Conservation (phyloP, 768 basidiomycete species). For the Pleurotus tuber-regium region DNA sequence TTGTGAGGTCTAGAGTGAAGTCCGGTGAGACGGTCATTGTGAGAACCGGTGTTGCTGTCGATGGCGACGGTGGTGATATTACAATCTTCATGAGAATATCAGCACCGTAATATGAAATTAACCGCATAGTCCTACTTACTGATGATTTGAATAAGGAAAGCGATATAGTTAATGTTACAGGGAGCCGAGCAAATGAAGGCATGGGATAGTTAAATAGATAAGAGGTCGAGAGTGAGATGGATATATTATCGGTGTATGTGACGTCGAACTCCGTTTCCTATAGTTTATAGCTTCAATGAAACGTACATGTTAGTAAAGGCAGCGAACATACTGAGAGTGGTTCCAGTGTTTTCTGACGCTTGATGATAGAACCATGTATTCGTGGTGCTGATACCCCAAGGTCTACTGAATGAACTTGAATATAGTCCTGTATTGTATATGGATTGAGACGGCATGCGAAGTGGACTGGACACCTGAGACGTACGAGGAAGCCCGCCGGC, state of each 20-base stretch:
- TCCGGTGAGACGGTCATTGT: slow-evolving; percentile 78
- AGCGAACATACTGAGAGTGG: slow-evolving; percentile 27
- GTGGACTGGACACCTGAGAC: slow-evolving; percentile 18
- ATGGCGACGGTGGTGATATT: slow-evolving; percentile 56
- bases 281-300: slow-evolving; percentile 12
- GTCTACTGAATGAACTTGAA: slow-evolving; percentile 81
- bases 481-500: slow-evolving; percentile 65
- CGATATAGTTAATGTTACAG: slow-evolving; percentile 77
- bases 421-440: slow-evolving; percentile 61
- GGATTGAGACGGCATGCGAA: background rate
- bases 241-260: slow-evolving; percentile 79
- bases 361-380: slow-evolving; percentile 66
- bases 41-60: slow-evolving; percentile 55
- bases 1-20: slow-evolving; percentile 83
- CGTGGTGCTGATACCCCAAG: slow-evolving; percentile 80
- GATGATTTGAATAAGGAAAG: slow-evolving; percentile 71
- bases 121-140: slow-evolving; percentile 35
- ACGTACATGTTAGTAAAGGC: slow-evolving; percentile 9
- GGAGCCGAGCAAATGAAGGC: slow-evolving; percentile 78
- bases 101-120: slow-evolving; percentile 10
- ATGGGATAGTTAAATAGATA: slow-evolving; percentile 85
- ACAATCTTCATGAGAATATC: slow-evolving; percentile 45
- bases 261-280: slow-evolving; percentile 84
- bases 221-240: slow-evolving; percentile 79
- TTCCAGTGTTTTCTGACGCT: slow-evolving; percentile 25